phyloP scores from a whole-genome alignment of 257 asterid species.

The Echium plantagineum region DNA sequence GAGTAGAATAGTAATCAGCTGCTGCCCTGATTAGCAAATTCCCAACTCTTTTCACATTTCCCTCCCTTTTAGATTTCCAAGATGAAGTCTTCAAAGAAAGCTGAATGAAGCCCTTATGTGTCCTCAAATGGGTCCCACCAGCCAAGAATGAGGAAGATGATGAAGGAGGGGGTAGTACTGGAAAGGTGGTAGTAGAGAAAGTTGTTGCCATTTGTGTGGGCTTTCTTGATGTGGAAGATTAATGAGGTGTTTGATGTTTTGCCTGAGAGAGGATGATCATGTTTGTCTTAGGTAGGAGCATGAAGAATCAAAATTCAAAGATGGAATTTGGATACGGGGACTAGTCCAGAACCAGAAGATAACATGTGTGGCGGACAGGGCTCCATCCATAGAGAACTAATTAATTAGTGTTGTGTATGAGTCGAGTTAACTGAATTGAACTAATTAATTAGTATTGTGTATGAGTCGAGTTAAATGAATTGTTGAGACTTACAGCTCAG shows the following conservation, averaged over 20 bases:
- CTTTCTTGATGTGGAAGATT: too few relatives aligned
- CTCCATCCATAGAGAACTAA: too few relatives aligned
- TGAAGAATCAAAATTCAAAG: too few relatives aligned
- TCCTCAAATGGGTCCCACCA: conserved; percentile 32
- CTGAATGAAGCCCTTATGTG: conserved; percentile 17
- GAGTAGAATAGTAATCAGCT: conserved; percentile 86
- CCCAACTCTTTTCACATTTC: conserved; percentile 48
- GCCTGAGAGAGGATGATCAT: neutral
- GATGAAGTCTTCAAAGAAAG: conserved; percentile 33
- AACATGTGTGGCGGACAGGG: too few relatives aligned
- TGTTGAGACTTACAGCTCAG: too few relatives aligned
- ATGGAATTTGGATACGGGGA: too few relatives aligned
- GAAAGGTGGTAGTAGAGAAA: conserved; percentile 10
- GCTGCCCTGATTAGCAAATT: conserved; percentile 68
- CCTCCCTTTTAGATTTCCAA: conserved; percentile 42
- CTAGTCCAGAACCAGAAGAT: too few relatives aligned
- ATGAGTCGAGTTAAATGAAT: too few relatives aligned
- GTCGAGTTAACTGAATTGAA: too few relatives aligned
- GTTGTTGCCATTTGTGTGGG: neutral
- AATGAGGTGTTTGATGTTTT: neutral
- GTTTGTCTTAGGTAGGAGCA: neutral
- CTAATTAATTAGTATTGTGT: too few relatives aligned
- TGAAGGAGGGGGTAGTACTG: conserved; percentile 12
- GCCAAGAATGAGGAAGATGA: conserved; percentile 34
- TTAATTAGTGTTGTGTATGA: too few relatives aligned